Base-by-base conservation (phyloP, 2,329 filamentous ascomycete species). In the Dactylella cylindrospora region DNA sequence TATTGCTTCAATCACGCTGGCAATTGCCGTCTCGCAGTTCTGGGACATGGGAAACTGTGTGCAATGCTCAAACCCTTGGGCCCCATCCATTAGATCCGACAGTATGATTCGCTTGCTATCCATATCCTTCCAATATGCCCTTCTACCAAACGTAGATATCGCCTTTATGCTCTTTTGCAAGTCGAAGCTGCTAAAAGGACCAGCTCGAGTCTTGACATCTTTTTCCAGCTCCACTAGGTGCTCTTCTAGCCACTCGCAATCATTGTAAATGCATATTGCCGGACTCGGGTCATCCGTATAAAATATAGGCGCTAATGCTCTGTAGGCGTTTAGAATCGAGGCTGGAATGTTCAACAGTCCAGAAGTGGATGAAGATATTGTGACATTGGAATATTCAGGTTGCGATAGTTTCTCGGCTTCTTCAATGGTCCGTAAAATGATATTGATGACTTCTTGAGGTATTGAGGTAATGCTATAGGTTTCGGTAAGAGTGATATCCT, bases 391-490 rank as follows among this genome's bases (percentile, higher is more conserved):
- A 64, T 61, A 79, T 75, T 61, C 45, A 1, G 61, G 51, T 40
- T 62, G 62, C 6, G 45, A 65, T 15, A 70, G 46, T 19, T 55
- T 55, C 25, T 57, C 79, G 1, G 78, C 83, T 66, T 86, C 83
- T 60, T 84, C 79, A 64, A 80, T 71, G 22, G 84, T 78, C 9
- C 76, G 70, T 17, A 77, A 75, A 46, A 91, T 82, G 22, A 88
- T 78, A 13, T 81, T 77, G 15, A 90, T 77, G 9, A 97, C 83
- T 3, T 84, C 81, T 62, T 89, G 84, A 0, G 93, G 91, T 71
- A 96, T 85, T 2, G 86, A 86, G 0, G 91, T 96, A 45, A 95
- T 86, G 57, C 84, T 87, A 72, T 95, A 98, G 1, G 80, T 86
- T 73, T 98, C 93, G 64, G 80, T 86, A 36, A 97, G 74, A 0